phyloP scores from a whole-genome alignment of 1,284 basidiomycete genomes.

The Naganishia albida region DNA sequence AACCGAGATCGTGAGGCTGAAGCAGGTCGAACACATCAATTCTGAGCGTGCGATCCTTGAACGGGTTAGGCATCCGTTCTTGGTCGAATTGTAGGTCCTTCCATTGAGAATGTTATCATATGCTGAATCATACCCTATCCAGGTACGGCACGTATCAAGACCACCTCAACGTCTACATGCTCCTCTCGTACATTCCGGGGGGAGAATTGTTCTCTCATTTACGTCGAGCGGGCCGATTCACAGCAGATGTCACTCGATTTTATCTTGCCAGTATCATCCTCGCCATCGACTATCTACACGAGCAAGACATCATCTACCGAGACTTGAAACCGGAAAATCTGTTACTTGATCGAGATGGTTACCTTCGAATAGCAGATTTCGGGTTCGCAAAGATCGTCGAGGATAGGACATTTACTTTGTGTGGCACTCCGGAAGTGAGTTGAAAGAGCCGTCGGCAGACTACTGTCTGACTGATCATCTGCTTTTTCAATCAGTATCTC shows the following conservation, averaged over 20 bases:
- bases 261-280: constrained; percentile 59
- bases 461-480: neutral
- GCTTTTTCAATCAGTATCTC: constrained; percentile 46
- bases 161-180: constrained; percentile 59
- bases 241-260: constrained; percentile 59
- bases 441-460: neutral
- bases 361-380: constrained; percentile 58
- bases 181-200: constrained; percentile 59
- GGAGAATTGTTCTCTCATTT: constrained; percentile 60
- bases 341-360: constrained; percentile 54
- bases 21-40: constrained; percentile 62
- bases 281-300: constrained; percentile 57
- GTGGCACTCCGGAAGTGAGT: constrained; percentile 39
- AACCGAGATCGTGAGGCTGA: constrained; percentile 58
- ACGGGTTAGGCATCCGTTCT: constrained; percentile 60
- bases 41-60: constrained; percentile 59
- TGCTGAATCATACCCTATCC: constrained; percentile 18
- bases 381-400: constrained; percentile 58
- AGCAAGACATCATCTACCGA: constrained; percentile 57
- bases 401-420: constrained; percentile 56
- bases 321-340: constrained; percentile 60
- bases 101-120: neutral
- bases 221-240: constrained; percentile 56
- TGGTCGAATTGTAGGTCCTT: constrained; percentile 57
- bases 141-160: constrained; percentile 56